Base-by-base conservation (phyloP, 768 basidiomycete genomes). In the Hortiboletus flavorubellus region DNA sequence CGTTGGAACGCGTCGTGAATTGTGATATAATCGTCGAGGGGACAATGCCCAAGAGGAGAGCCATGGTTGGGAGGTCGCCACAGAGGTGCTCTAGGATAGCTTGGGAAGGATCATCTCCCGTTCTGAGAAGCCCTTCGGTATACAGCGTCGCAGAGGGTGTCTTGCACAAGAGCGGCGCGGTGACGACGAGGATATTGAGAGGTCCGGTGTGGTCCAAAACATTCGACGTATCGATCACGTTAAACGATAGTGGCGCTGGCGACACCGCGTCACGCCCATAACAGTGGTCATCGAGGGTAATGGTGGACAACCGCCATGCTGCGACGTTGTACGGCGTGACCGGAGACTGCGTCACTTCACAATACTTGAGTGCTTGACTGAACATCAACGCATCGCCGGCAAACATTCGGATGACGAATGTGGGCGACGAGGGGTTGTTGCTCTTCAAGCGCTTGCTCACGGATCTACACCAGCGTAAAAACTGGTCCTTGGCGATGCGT, bases 211-310 rank as follows among this genome's bases (percentile, higher is more conserved):
- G 55, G 23, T 71, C 69, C 26, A 59, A 14, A 15, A 72, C 23
- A 10, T 71, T 71, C 0, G 71, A 71, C 6, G 69, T 69, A 8
- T 71, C 69, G 18, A 71, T 71, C 15, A 69, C 64, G 21, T 71
- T 60, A 54, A 73, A 71, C 10, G 55, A 61, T n/a, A 60, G 26
- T 4, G 69, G 69, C 1, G 69, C 69, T 0, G 46, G 51, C 6
- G 49, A 59, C 1, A 10, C 16, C 1, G 59, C 53, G 18, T 33
- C 21, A 10, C 12, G 35, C 1, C 65, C 60, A 40, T 71, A 73
- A 6, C 26, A 48, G 8, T 44, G 43, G 18, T 51, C 44, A 26
- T 70, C 66, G 15, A 71, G 53, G 4, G 50, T 47, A 42, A 71
- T 59, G 2, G 48, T 64, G 9, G 64, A 53, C 34, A 52, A 31